Evolutionary conservation across 441 rosid genomes (phyloP), one percentile per base, ranked within the genome.

Genomic region (Rhodomyrtus psidioides): DNA sequence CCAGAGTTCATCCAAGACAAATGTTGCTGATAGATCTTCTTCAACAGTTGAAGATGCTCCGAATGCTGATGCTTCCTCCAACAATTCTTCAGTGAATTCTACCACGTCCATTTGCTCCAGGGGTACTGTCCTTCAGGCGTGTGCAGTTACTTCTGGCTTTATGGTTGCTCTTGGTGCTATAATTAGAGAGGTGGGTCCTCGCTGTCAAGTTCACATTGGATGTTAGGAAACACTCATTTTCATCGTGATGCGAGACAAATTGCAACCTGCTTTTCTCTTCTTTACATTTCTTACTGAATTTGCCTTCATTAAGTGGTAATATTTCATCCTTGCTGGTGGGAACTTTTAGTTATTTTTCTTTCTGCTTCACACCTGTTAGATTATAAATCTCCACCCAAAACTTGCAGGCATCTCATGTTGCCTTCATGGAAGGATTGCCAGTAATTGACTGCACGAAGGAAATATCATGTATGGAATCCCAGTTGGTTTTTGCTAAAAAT

Each of bases 81-180:
- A 84, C 44, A 84, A 54, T 88, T 85, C 87, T 16, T 65, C 88
- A 86, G 42, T 84, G 39, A 87, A 57, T 79, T 87, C 65, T 83
- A 85, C 88, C 10, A 56, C 56, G 53, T 86, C 86, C 42, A 75
- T 88, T 34, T 92, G 97, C 89, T 90, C 96, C 15, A 92, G 98
- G 87, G 90, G 91, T 84, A 90, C 89, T 87, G 98, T 96, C 87
- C 98, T 97, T 90, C 93, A 91, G 88, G 95, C 98, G 1, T 96
- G 99, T 83, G 85, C 87, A 24, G 83, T 93, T 84, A 95, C 98
- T 76, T 96, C 98, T 28, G 98, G 96, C 54, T 87, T 91, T 46
- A 90, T 97, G 84, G 92, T 95, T 89, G 95, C 94, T 84, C 84
- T 94, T 82, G 98, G 96, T 86, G 42, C 92, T 46, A 87, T 92